Evolutionary conservation across 345 rosid species (phyloP).

Genomic region (Sapria himalayana): DNA sequence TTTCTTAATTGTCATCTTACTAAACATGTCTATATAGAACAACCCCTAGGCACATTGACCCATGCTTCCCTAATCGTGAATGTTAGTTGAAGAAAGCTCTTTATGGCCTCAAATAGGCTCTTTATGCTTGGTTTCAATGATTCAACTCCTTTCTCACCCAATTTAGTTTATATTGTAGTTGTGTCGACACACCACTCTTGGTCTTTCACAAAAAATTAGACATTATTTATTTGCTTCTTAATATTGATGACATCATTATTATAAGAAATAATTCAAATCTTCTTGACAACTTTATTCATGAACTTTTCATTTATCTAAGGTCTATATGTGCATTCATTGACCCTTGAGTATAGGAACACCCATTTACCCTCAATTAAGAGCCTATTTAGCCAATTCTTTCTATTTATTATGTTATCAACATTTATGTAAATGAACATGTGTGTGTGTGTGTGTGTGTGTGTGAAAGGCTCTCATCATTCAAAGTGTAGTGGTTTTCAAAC

Average conservation of each 20-base stretch:
- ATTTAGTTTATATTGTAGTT: neutral
- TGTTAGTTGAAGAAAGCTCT: conserved; percentile 3
- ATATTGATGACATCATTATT: no score
- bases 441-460: neutral
- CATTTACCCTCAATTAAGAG: no score
- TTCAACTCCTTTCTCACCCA: neutral
- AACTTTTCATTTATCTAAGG: no score
- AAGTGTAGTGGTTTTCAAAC: no score
- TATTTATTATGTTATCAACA: no score
- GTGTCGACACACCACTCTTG: neutral
- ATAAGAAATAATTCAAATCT: neutral
- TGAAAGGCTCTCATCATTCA: neutral
- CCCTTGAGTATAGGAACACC: no score
- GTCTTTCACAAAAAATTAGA: neutral
- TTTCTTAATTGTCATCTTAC: conserved; percentile 1
- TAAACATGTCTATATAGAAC: conserved; percentile 2
- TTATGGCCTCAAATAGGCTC: no score
- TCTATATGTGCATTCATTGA: no score
- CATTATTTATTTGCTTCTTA: neutral
- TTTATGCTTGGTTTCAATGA: conserved; percentile 2
- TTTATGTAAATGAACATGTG: no score
- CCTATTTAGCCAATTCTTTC: no score
- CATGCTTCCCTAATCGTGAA: neutral
- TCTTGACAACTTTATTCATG: neutral
- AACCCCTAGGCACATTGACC: conserved; percentile 1